Conservation (phyloP, 192 early-diverging fungal species). For the Cladochytrium replicatum region DNA sequence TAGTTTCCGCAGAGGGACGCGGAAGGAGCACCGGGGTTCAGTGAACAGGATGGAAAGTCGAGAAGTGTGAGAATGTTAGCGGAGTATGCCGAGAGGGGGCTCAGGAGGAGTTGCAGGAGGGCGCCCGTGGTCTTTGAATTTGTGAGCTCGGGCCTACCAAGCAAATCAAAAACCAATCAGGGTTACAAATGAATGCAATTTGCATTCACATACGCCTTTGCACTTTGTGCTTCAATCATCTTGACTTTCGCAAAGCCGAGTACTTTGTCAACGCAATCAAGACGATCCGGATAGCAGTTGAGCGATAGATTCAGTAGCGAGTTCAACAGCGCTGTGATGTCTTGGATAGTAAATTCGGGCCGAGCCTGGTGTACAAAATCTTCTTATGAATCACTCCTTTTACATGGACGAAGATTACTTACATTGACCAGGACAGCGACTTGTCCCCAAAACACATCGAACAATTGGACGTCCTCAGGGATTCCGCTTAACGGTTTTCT, state of each 20-base stretch:
- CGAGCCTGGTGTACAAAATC: conserved; percentile 45
- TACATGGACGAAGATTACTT: too few relatives aligned
- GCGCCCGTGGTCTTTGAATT: conserved; percentile 59
- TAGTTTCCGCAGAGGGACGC: conserved; percentile 74
- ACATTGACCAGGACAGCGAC: conserved; percentile 84
- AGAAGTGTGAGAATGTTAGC: conserved; percentile 33
- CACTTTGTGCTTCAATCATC: conserved; percentile 20
- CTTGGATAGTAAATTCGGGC: conserved; percentile 84
- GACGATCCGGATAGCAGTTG: conserved; percentile 80
- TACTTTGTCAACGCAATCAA: conserved; percentile 84
- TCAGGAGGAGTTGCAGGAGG: conserved; percentile 72
- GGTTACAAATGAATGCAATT: too few relatives aligned
- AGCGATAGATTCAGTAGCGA: conserved; percentile 84
- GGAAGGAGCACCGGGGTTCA: conserved; percentile 5
- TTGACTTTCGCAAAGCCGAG: conserved; percentile 80
- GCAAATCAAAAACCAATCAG: conserved; percentile 6
- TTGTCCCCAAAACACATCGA: conserved; percentile 96
- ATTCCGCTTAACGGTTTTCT: conserved; percentile 58
- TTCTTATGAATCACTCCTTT: conserved; percentile 3
- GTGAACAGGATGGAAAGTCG: conserved; percentile 41
- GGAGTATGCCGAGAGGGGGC: conserved; percentile 68
- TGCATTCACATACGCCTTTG: conserved; percentile 3
- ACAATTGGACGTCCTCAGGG: conserved; percentile 77
- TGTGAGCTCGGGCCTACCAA: conserved; percentile 53
- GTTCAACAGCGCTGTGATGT: conserved; percentile 81